Evolutionary conservation across 2,329 filamentous ascomycete species (phyloP).

Genomic region (Fusarium agapanthi): DNA sequence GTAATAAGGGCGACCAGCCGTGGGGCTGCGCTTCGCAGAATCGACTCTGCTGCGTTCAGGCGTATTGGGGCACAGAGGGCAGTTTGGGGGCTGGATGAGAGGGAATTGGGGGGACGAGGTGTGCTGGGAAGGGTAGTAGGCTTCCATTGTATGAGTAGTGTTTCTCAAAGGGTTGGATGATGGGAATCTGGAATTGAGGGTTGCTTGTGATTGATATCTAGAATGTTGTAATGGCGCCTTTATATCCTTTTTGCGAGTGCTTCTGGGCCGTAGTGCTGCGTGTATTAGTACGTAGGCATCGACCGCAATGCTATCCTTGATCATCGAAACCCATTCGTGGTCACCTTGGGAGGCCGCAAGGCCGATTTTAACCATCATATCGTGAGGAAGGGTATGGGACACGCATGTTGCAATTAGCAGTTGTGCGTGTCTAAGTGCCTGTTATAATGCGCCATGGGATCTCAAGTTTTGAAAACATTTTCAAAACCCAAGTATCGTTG

Average conservation of each 20-base stretch:
- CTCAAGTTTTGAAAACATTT: fast-evolving
- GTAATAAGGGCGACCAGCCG: not conserved
- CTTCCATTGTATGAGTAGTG: not conserved
- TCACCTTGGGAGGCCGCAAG: not conserved
- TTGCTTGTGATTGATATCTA: not conserved
- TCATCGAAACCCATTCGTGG: fast-evolving
- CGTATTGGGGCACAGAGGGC: not conserved
- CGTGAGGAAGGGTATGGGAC: no score
- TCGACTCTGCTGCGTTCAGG: not conserved
- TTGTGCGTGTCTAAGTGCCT: fast-evolving
- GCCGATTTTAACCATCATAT: not conserved
- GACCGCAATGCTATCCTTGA: fast-evolving
- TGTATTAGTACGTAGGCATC: not conserved
- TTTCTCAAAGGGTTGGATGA: fast-evolving
- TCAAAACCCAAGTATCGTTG: fast-evolving
- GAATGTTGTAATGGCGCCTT: fast-evolving
- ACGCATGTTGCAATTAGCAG: no score
- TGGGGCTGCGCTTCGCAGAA: not conserved
- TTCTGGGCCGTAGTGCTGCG: fast-evolving
- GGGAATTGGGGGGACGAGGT: not conserved
- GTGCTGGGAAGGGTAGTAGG: not conserved
- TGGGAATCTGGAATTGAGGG: fast-evolving
- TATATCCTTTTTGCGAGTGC: not conserved
- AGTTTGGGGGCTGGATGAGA: not conserved
- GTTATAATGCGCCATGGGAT: fast-evolving